Conservation (phyloP, 257 asterid genomes). For the Nicotiana noctiflora region DNA sequence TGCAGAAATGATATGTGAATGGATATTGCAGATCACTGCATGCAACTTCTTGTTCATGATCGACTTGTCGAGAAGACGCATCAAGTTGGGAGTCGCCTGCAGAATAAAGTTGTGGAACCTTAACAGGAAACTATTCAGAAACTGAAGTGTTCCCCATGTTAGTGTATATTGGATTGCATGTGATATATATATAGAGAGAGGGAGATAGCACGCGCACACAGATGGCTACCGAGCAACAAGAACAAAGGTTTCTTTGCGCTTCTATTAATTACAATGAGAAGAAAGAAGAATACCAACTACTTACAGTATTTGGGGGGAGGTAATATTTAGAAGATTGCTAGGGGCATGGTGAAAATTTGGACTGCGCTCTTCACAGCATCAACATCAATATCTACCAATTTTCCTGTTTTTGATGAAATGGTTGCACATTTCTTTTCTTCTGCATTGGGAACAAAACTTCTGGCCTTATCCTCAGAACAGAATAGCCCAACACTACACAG, state of each 20-base stretch:
- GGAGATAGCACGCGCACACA: background rate
- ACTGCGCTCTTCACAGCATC: conserved; percentile 58
- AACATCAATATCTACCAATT: conserved; percentile 58
- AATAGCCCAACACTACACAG: conserved; percentile 60
- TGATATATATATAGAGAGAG: background rate
- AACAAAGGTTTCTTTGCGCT: background rate
- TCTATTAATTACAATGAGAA: background rate
- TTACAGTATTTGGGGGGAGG: background rate
- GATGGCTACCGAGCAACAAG: background rate
- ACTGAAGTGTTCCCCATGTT: background rate
- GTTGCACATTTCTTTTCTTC: conserved; percentile 62
- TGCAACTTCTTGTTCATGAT: background rate
- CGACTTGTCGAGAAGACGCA: background rate
- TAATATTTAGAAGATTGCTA: conserved; percentile 22
- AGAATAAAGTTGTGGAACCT: background rate
- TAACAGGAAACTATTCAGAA: background rate
- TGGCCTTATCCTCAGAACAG: conserved; percentile 60
- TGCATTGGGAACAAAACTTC: conserved; percentile 52
- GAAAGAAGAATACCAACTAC: background rate
- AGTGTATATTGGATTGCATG: background rate
- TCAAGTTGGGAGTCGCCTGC: background rate
- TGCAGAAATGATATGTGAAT: background rate
- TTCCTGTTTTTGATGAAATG: conserved; percentile 72
- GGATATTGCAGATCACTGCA: background rate
- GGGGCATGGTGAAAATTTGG: conserved; percentile 60